phyloP scores from a whole-genome alignment of 2,329 filamentous ascomycete species.

The Pseudogymnoascus pannorum region DNA sequence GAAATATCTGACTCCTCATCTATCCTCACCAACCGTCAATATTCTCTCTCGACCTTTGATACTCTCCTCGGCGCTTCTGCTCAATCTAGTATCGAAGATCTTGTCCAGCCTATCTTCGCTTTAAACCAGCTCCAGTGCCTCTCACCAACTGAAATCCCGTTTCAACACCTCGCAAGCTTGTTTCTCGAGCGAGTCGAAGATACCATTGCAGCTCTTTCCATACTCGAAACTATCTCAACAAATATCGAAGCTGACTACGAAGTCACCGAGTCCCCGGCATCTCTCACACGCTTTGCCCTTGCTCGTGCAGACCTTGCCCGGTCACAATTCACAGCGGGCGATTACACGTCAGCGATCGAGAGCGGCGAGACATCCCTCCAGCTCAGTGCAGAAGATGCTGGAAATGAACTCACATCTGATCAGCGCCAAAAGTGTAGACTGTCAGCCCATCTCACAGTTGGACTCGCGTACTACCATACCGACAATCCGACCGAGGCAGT shows the following conservation, averaged over 20 bases:
- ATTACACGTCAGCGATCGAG: constrained; percentile 63
- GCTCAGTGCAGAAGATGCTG: constrained; percentile 65
- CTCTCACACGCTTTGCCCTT: constrained; percentile 70
- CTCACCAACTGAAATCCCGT: constrained; percentile 61
- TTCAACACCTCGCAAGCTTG: constrained; percentile 70
- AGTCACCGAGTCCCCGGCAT: constrained; percentile 64
- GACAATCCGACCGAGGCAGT: constrained; percentile 62
- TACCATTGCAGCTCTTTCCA: constrained; percentile 52
- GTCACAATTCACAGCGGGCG: constrained; percentile 63
- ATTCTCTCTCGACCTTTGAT: constrained; percentile 76
- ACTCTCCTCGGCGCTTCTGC: constrained; percentile 56
- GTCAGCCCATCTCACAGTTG: constrained; percentile 78
- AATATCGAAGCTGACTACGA: constrained; percentile 77
- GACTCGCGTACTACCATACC: constrained; percentile 71
- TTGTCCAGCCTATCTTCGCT: constrained; percentile 84
- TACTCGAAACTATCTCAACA: constrained; percentile 59
- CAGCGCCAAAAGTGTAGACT: constrained; percentile 65
- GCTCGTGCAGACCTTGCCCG: constrained; percentile 82
- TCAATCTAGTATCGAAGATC: constrained; percentile 45
- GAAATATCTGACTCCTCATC: constrained; percentile 79
- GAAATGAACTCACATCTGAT: constrained; percentile 56
- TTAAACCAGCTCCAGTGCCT: constrained; percentile 73
- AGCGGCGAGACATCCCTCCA: constrained; percentile 75
- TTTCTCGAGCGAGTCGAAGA: constrained; percentile 76
- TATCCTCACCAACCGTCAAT: constrained; percentile 67